Conservation (phyloP, 345 rosid genomes). For the Eucalyptus albens region DNA sequence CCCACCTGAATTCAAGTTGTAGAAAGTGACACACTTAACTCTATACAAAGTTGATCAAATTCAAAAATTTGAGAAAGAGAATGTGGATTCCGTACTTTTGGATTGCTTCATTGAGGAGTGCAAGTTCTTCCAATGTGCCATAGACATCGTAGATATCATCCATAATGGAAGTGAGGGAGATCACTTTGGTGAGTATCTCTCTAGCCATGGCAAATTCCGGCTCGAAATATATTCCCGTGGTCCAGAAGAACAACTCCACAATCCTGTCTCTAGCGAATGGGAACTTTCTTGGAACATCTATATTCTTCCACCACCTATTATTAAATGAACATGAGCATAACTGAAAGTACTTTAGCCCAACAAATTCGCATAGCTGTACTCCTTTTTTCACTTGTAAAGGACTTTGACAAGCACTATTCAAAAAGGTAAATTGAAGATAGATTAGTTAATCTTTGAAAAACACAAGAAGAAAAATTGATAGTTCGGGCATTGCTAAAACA, state of each 20-base stretch:
- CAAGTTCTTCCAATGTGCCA: background rate
- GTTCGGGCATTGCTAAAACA: too few relatives aligned
- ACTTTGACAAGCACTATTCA: too few relatives aligned
- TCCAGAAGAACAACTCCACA: slow-evolving; percentile 1
- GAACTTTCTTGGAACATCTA: background rate
- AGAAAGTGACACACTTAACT: too few relatives aligned
- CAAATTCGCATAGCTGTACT: too few relatives aligned
- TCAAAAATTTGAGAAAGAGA: too few relatives aligned
- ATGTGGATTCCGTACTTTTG: too few relatives aligned
- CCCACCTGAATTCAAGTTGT: too few relatives aligned
- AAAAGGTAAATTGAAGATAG: too few relatives aligned
- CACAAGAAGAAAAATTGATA: too few relatives aligned
- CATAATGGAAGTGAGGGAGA: background rate
- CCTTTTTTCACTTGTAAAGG: too few relatives aligned
- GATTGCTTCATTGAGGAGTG: background rate
- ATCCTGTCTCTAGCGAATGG: slow-evolving; percentile 3
- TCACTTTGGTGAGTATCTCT: background rate
- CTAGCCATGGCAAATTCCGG: background rate
- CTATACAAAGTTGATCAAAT: too few relatives aligned
- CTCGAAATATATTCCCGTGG: background rate
- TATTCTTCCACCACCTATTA: slow-evolving; percentile 8
- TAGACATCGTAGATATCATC: background rate
- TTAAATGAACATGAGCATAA: background rate
- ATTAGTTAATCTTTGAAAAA: too few relatives aligned
- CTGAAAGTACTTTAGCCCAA: background rate